Evolutionary conservation across 2,329 filamentous ascomycete species (phyloP).

Genomic region (Stemphylium beticola): DNA sequence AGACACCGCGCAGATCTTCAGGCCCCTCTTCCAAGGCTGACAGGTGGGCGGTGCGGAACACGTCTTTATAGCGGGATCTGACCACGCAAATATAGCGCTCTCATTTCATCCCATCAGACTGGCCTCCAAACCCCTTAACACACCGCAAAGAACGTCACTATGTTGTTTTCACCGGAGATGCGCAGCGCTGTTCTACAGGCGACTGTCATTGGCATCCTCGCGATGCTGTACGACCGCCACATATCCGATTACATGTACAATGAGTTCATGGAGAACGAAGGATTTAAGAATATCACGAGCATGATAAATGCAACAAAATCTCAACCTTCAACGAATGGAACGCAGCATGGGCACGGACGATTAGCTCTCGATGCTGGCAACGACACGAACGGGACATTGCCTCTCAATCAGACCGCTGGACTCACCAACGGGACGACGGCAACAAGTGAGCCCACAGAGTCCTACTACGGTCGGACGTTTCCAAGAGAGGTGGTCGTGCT

Average conservation of each 20-base stretch:
- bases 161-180: slow-evolving; percentile 18
- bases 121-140: neutral
- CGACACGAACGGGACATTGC: neutral
- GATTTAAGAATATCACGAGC: slow-evolving; percentile 2
- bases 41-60: neutral
- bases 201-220: slow-evolving; percentile 12
- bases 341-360: too few species aligned
- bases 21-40: neutral
- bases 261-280: slow-evolving; percentile 7
- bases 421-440: slow-evolving; percentile 3
- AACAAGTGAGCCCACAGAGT: neutral
- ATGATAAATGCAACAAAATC: neutral
- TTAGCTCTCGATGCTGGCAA: too few species aligned
- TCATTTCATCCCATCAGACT: neutral
- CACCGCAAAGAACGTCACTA: neutral
- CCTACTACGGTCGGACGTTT: slow-evolving; percentile 12
- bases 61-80: neutral
- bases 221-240: slow-evolving; percentile 9
- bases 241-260: slow-evolving; percentile 8
- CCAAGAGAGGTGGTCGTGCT: slow-evolving; percentile 7
- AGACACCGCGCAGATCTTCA: neutral
- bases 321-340: neutral
- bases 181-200: slow-evolving; percentile 20
- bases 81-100: neutral
- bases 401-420: neutral